Conservation (phyloP, 2,329 filamentous ascomycete genomes). For the Erysiphe pulchra region DNA sequence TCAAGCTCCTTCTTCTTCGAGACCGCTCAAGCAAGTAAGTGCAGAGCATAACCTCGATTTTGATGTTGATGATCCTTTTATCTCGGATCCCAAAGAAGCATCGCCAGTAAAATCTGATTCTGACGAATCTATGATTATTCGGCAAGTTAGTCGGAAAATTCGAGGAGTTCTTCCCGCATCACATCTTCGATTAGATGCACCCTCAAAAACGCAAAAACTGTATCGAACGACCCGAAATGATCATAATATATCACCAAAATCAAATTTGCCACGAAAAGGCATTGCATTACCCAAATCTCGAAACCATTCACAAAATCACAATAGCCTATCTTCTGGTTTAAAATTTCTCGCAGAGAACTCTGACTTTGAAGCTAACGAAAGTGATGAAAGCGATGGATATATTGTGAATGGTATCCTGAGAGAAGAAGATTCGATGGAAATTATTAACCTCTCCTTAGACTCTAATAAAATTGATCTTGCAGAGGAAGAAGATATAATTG, state of each 20-base stretch:
- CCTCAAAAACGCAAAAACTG: conserved; percentile 13
- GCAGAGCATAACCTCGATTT: conserved; percentile 5
- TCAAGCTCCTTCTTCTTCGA: too few species aligned
- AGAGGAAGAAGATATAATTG: conserved; percentile 12
- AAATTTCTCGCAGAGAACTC: conserved; percentile 6
- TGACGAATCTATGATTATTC: conserved; percentile 10
- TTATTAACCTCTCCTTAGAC: conserved; percentile 5
- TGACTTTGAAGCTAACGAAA: conserved; percentile 8
- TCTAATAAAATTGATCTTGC: conserved; percentile 5
- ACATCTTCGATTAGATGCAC: conserved; percentile 34
- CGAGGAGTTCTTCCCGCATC: conserved; percentile 40
- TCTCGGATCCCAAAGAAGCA: conserved; percentile 2
- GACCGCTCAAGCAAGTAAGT: conserved; percentile 1
- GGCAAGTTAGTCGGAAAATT: conserved; percentile 16
- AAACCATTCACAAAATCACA: not conserved
- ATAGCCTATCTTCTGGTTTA: not conserved
- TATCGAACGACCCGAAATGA: conserved; percentile 2
- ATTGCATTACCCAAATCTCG: conserved; percentile 9
- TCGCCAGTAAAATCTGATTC: conserved; percentile 6
- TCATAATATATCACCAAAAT: conserved; percentile 4
- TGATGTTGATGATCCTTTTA: conserved; percentile 7
- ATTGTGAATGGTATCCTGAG: conserved; percentile 1
- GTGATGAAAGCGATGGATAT: conserved; percentile 2
- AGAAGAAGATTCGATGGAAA: conserved; percentile 2
- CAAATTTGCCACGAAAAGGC: conserved; percentile 7